phyloP scores from a whole-genome alignment of 2,329 filamentous ascomycete species.

The Cordyceps fumosorosea region DNA sequence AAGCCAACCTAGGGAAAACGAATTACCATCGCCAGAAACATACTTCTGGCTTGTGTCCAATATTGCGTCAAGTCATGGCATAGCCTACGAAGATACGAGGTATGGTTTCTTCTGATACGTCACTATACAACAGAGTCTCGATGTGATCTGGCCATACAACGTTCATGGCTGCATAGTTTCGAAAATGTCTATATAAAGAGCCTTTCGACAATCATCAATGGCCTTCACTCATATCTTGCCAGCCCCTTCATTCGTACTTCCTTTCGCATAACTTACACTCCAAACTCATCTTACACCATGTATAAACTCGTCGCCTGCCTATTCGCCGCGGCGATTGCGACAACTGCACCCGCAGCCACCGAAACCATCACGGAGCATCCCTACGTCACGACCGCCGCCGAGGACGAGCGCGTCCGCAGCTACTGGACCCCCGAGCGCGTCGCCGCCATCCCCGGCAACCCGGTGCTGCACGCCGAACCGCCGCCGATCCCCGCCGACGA shows the following conservation, averaged over 20 bases:
- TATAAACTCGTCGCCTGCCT: neutral
- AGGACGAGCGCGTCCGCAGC: neutral
- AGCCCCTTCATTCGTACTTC: neutral
- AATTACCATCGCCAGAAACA: no score
- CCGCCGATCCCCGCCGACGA: neutral
- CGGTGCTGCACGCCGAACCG: neutral
- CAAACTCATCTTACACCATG: neutral
- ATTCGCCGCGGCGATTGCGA: neutral
- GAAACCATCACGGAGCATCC: neutral
- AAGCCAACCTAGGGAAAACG: no score
- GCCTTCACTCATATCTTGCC: no score
- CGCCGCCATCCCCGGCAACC: neutral
- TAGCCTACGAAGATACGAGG: neutral
- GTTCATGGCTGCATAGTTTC: no score
- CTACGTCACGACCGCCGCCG: neutral
- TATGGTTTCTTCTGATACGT: neutral
- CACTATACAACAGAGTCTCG: no score
- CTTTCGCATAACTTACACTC: neutral
- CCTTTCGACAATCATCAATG: no score
- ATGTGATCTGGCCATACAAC: no score
- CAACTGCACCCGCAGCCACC: neutral
- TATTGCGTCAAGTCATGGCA: no score
- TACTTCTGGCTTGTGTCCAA: no score
- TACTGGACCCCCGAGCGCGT: neutral
- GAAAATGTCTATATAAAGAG: no score